Conservation (phyloP, 2,329 filamentous ascomycete genomes). For the Elsinoe batatas region DNA sequence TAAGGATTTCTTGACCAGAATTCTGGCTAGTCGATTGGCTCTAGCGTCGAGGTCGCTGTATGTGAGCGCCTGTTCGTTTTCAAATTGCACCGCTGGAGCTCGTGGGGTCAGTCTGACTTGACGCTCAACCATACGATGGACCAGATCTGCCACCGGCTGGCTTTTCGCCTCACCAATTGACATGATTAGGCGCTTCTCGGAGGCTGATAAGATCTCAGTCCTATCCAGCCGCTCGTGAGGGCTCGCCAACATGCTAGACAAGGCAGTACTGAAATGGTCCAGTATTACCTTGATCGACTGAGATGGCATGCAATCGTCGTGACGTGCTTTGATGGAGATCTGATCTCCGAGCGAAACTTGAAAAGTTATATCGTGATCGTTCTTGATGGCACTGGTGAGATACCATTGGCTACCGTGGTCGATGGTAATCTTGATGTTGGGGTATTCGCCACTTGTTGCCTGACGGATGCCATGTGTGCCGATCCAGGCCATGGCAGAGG, state of each 20-base stretch:
- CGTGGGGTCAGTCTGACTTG: not conserved
- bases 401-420: not conserved
- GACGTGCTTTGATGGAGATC: not conserved
- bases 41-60: not conserved
- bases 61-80: slow-evolving; percentile 26
- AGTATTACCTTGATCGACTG: not conserved
- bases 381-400: not conserved
- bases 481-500: not conserved
- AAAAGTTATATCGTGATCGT: not conserved
- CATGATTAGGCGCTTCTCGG: not conserved
- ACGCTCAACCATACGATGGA: not conserved
- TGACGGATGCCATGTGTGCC: not conserved
- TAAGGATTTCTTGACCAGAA: slow-evolving; percentile 11
- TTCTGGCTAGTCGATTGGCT: not conserved
- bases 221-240: not conserved
- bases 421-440: not conserved
- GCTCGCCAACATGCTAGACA: not conserved
- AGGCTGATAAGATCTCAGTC: not conserved
- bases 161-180: not conserved
- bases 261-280: not conserved
- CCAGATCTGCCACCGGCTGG: not conserved
- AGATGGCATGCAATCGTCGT: not conserved
- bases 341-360: not conserved
- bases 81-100: not conserved
- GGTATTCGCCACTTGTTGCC: not conserved